Evolutionary conservation across 768 basidiomycete species (phyloP), one percentile per base, ranked within the genome.

Genomic region (Pleurotus sapidus): DNA sequence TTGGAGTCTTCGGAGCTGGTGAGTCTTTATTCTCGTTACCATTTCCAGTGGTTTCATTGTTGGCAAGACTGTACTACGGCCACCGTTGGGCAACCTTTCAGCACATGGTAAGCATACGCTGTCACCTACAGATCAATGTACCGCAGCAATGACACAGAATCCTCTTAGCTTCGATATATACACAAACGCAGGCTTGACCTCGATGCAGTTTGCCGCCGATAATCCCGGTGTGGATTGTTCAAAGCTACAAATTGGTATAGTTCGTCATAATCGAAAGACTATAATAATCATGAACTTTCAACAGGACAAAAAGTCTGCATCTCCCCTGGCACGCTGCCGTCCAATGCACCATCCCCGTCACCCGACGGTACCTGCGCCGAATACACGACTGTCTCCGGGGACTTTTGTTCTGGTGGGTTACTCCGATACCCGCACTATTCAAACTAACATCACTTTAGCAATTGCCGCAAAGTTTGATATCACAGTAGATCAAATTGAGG

Each of bases 231-330:
- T 62, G 17, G 43, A 62, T 40, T 64, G 63, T 20, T 47, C 39
- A 14, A 4, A 18, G 25, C 46, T 60, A 11, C 57, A 54, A 27
- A 25, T 55, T 20, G 63, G n/a, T n/a, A n/a, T n/a, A n/a, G 63
- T 63, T 20, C 49, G 9, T 30, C 30, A 30, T 8, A 9, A 2
- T 30, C 7, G 8, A 7, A 30, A 30, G n/a, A n/a, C n/a, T n/a
- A n/a, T n/a, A n/a, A n/a, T n/a, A n/a, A n/a, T n/a, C n/a, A n/a
- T n/a, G n/a, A n/a, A n/a, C n/a, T n/a, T 3, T 7, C 8, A 30
- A 9, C 34, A 62, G 61, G 61, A n/a, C 61, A 64, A 43, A 60
- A 62, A 46, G 49, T 64, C 6, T 64, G 63, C 54, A 57, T 64
- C 23, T 46, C 57, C 5, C 17, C 59, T 5, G 63, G 63, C 4